Evolutionary conservation across 768 basidiomycete genomes (phyloP).

Genomic region (Rickenella mellea): DNA sequence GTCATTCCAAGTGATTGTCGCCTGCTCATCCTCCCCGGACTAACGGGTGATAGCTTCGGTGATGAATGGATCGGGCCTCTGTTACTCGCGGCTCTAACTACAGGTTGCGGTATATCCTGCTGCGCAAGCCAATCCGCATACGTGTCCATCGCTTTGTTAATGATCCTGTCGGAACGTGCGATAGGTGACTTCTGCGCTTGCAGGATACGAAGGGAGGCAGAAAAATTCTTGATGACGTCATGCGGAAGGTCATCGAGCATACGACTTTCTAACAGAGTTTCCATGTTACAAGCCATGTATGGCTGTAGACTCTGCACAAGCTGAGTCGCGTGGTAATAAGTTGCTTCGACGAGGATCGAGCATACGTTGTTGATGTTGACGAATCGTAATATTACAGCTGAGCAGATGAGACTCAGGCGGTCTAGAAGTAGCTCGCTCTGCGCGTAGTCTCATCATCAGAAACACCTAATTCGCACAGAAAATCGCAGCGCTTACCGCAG

Average conservation of each 20-base stretch:
- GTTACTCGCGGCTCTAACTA: conserved; percentile 25
- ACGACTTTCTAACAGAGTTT: conserved; percentile 72
- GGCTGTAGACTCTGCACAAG: conserved; percentile 65
- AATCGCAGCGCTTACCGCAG: conserved; percentile 49
- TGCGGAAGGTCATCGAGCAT: conserved; percentile 70
- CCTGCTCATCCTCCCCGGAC: conserved; percentile 10
- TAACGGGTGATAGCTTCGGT: conserved; percentile 23
- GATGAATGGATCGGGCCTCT: conserved; percentile 15
- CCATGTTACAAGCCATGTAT: conserved; percentile 79
- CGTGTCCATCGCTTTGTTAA: conserved; percentile 45
- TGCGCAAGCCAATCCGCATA: conserved; percentile 61
- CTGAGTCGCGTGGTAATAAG: conserved; percentile 60
- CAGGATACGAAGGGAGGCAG: conserved; percentile 40
- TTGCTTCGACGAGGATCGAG: conserved; percentile 73
- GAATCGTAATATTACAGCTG: conserved; percentile 57
- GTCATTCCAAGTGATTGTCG: conserved; percentile 6
- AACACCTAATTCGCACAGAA: no score
- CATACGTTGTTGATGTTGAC: conserved; percentile 69
- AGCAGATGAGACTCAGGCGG: conserved; percentile 76
- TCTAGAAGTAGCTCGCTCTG: conserved; percentile 88
- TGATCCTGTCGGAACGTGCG: conserved; percentile 45
- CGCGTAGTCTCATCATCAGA: not conserved
- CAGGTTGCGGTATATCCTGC: conserved; percentile 58
- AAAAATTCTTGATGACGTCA: conserved; percentile 58
- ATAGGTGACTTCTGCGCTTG: conserved; percentile 64